phyloP scores from a whole-genome alignment of 2,329 filamentous ascomycete species.

The Hymenoscyphus fructigenus region DNA sequence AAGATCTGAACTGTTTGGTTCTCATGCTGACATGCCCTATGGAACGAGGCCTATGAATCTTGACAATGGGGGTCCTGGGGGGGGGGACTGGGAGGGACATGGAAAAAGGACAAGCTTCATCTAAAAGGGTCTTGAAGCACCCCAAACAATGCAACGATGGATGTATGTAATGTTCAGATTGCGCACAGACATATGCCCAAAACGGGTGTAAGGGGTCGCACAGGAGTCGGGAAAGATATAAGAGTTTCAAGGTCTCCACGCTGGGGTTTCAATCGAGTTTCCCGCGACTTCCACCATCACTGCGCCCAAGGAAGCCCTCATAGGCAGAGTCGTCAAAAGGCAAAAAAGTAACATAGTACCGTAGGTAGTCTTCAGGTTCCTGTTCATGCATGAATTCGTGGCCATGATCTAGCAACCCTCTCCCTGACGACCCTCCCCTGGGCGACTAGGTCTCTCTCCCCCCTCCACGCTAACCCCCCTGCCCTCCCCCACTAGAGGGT shows the following conservation, averaged over 20 bases:
- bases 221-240: constrained; percentile 35
- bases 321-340: constrained; percentile 22
- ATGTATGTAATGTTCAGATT: constrained; percentile 29
- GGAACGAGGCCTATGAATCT: constrained; percentile 15
- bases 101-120: constrained; percentile 24
- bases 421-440: constrained; percentile 25
- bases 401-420: constrained; percentile 28
- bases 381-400: constrained; percentile 41
- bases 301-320: constrained; percentile 14
- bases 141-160: constrained; percentile 24
- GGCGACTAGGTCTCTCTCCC: constrained; percentile 13
- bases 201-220: constrained; percentile 34
- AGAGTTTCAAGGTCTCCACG: constrained; percentile 35
- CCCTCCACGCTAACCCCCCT: constrained; percentile 29
- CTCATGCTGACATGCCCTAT: constrained; percentile 24
- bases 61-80: background rate
- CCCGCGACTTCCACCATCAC: constrained; percentile 20
- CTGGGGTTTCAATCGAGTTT: constrained; percentile 34
- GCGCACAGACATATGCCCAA: constrained; percentile 36
- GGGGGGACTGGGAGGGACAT: background rate
- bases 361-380: constrained; percentile 23
- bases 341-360: constrained; percentile 22
- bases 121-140: constrained; percentile 24
- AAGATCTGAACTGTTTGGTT: constrained; percentile 30
- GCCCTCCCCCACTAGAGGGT: constrained; percentile 31